These are phyloP conservation scores for Sextonia rubra DNA, from an alignment of 164 flowering plant species.

Conservation along the genomic window DNA sequence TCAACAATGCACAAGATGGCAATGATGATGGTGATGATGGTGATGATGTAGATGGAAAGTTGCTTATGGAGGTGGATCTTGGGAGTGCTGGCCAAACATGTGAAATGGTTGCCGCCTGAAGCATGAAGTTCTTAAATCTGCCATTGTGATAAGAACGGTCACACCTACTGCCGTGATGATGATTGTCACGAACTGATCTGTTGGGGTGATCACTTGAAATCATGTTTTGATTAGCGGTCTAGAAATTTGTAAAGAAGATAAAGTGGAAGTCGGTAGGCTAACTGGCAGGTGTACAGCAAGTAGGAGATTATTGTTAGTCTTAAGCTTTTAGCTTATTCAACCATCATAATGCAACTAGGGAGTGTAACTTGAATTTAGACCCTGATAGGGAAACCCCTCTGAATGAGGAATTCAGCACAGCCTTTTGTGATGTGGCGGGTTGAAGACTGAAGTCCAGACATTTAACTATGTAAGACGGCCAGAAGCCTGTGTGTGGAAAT, in stretches of 20 bases:
- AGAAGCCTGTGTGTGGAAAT: neutral
- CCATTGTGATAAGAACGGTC: neutral
- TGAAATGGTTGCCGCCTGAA: constrained; percentile 7
- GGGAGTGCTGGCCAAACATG: constrained; percentile 8
- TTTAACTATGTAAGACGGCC: too few species aligned
- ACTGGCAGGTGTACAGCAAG: constrained; percentile 2
- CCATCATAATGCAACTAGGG: neutral
- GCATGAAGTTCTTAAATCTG: neutral
- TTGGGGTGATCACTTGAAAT: neutral
- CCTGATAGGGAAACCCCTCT: neutral
- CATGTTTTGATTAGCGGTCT: neutral
- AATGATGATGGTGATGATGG: constrained; percentile 12
- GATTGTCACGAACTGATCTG: neutral
- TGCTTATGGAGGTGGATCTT: constrained; percentile 2
- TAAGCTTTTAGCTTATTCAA: neutral
- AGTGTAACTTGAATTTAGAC: neutral
- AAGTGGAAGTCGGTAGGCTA: neutral
- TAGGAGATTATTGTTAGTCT: neutral
- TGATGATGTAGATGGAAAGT: constrained; percentile 8
- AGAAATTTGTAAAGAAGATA: constrained; percentile 5
- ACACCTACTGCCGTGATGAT: neutral
- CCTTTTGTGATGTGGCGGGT: neutral
- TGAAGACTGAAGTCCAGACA: neutral
- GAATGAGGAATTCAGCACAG: neutral
- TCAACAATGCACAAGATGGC: neutral